Percentiles rank a stretch among this genome's conserved stretches.
These are phyloP conservation scores for Diplodia mutila DNA, from an alignment of 2,329 filamentous ascomycete genomes.

Conservation along the genomic window DNA sequence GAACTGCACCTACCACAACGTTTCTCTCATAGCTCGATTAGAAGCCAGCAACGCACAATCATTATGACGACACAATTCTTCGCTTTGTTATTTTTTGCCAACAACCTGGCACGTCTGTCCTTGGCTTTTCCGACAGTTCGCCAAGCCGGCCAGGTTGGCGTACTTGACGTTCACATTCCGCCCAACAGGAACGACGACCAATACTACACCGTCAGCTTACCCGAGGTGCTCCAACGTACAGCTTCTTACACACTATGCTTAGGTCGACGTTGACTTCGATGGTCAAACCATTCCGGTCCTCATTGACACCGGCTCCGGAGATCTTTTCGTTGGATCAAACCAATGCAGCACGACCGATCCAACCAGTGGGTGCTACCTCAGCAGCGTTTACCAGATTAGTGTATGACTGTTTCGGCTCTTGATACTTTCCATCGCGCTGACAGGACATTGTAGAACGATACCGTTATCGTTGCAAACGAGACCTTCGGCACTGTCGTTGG, in stretches of 20 bases:
- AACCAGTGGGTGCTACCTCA: conserved; percentile 2
- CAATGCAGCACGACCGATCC: conserved; percentile 9
- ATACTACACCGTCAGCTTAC: not conserved
- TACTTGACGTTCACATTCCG: not conserved
- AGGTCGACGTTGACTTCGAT: not conserved
- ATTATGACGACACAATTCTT: too few relatives aligned
- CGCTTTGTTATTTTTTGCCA: not conserved
- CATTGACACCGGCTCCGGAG: conserved; percentile 1
- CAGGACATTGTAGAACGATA: not conserved
- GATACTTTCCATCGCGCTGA: not conserved
- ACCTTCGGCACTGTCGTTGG: conserved; percentile 8
- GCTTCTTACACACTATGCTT: too few relatives aligned
- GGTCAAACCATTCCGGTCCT: not conserved
- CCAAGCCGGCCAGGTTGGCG: not conserved
- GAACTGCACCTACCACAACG: too few relatives aligned
- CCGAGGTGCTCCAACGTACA: too few relatives aligned
- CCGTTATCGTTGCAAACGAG: conserved; percentile 1
- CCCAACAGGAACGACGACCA: conserved; percentile 12
- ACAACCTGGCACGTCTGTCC: not conserved
- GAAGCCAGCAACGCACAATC: too few relatives aligned
- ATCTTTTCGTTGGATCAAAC: conserved; percentile 5
- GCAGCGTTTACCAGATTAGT: not conserved
- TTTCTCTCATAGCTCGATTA: too few relatives aligned
- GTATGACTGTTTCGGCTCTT: not conserved
- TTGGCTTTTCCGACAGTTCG: not conserved